Percentiles rank a stretch among this genome's conserved stretches.
Evolutionary conservation across 192 early-diverging fungal species (phyloP).

Genomic region (Dissophora ornata): DNA sequence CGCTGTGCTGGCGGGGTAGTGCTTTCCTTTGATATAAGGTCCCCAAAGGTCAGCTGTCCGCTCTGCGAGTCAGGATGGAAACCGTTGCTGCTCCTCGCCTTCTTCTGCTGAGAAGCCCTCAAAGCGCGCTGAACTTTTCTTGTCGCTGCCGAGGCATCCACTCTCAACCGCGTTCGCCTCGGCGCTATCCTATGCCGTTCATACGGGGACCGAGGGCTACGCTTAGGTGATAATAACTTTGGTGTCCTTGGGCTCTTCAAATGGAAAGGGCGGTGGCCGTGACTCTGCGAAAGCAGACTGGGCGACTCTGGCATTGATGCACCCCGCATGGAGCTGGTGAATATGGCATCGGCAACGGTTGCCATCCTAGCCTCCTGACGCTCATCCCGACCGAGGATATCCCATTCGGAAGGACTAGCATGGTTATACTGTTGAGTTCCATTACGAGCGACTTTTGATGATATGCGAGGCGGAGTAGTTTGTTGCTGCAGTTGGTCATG

Average conservation of each 20-base stretch:
- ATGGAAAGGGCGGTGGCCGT: constrained; percentile 1
- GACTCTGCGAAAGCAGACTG: neutral
- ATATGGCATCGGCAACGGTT: neutral
- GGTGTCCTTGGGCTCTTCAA: constrained; percentile 30
- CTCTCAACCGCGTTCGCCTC: constrained; percentile 15
- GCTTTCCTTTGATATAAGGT: no score
- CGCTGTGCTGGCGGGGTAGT: no score
- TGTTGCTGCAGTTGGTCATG: no score
- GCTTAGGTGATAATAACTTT: neutral
- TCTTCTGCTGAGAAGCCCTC: constrained; percentile 7
- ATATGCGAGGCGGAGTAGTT: no score
- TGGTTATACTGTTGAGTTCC: no score
- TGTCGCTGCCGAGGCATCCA: constrained; percentile 34
- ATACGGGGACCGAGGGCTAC: constrained; percentile 32
- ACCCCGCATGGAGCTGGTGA: neutral
- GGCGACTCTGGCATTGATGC: neutral
- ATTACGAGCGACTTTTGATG: no score
- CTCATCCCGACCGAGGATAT: no score
- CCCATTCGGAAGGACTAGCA: no score
- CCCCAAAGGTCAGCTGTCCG: no score
- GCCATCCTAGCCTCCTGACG: no score
- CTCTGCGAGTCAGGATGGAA: no score
- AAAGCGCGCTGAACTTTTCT: constrained; percentile 15
- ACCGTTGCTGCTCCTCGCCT: constrained; percentile 1
- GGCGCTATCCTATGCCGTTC: constrained; percentile 32